Percentiles rank a stretch among this genome's conserved stretches.
These are phyloP conservation scores for Xylaria arbuscula DNA, from an alignment of 2,329 filamentous ascomycete genomes.

Conservation along the genomic window DNA sequence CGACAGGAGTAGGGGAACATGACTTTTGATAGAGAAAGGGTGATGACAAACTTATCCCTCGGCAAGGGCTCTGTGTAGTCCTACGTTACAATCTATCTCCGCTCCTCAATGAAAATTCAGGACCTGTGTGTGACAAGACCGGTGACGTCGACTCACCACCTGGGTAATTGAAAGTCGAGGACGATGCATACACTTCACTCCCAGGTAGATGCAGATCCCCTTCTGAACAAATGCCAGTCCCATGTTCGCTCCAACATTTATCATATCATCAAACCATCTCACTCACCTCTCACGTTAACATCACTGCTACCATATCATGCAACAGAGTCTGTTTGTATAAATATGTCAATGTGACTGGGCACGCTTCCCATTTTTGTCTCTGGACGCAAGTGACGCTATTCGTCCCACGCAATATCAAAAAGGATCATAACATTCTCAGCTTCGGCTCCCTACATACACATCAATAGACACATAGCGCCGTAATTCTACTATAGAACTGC, in stretches of 20 bases:
- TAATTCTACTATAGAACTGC: not conserved
- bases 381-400: not conserved
- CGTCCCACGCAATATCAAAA: not conserved
- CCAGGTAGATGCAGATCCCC: not conserved
- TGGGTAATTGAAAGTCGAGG: not conserved
- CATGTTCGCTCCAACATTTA: not conserved
- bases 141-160: not conserved
- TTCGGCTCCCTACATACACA: conserved; percentile 17
- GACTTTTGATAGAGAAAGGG: conserved; percentile 4
- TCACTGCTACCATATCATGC: conserved; percentile 17
- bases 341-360: not conserved
- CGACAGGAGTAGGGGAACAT: conserved; percentile 7
- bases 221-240: not conserved
- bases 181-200: not conserved
- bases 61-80: not conserved
- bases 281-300: not conserved
- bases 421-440: not conserved
- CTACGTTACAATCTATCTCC: conserved; percentile 32
- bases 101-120: conserved; percentile 14
- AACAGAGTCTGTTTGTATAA: conserved; percentile 5
- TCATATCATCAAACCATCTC: conserved; percentile 13
- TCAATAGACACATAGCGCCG: not conserved
- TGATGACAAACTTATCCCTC: conserved; percentile 3
- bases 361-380: not conserved
- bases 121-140: not conserved